Evolutionary conservation across 805 yeast genomes (phyloP), one percentile per base, ranked within the genome.

Genomic region (Yamadazyma laniorum): DNA sequence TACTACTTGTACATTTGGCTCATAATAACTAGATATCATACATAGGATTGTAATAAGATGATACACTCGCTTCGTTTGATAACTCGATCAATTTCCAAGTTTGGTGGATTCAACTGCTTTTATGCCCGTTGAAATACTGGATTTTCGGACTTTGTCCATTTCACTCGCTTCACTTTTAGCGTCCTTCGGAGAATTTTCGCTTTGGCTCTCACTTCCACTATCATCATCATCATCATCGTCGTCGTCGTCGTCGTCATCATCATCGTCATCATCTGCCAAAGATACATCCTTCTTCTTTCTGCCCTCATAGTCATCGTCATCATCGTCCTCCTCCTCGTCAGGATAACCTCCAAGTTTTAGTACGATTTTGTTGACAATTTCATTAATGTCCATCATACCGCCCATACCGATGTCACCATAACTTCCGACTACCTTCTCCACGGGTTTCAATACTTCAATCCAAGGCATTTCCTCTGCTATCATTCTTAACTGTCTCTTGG

Each of bases 351-450:
- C 79, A 43, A 89, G 65, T 55, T 82, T 83, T 61, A 80, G 70
- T 15, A 85, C 95, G 34, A 87, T 73, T 51, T 80, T 79, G 56
- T 89, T 95, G 14, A 89, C 96, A 51, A 93, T 83, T 58, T 90
- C 97, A 58, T 87, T 85, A 79, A 95, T 88, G 52, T 93, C 98
- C 82, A 90, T 84, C 98, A 93, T 93, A 38, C 99, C 98, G 34
- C 99, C 98, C 88, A 93, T 85, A n/a, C 98, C 98, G 40, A 93
- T 89, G 52, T 91, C 98, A 44, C 99, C 98, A 65, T 90, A 88
- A 29, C 87, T 77, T 40, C 95, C 88, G 55, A 85, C 80, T 5
- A 91, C 95, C 61, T 91, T 91, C 60, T 91, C 99, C 17, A 89
- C 88, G 0, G 99, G 99, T 58, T 82, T 84, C 55, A 93, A 72